Conservation (phyloP, 257 asterid species). For the Paraleonurus japonicus region DNA sequence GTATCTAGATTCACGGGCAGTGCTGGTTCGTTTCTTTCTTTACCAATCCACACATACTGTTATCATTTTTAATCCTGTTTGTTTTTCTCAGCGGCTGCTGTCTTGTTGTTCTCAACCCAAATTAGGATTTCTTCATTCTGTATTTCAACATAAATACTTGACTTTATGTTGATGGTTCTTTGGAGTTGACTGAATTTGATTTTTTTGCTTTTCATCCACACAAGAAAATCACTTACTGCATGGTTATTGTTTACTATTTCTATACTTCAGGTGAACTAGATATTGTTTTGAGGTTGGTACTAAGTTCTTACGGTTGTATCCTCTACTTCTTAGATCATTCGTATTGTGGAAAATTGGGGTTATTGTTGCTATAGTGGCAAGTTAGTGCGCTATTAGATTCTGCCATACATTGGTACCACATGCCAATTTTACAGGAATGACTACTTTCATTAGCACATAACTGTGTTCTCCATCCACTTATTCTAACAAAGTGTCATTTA, state of each 20-base stretch:
- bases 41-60: not conserved
- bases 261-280: not conserved
- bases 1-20: constrained; percentile 95
- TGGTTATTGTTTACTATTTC: too few relatives aligned
- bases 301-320: not conserved
- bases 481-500: not conserved
- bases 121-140: constrained; percentile 8
- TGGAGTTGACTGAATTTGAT: not conserved
- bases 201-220: too few relatives aligned
- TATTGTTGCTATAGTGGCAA: constrained; percentile 5
- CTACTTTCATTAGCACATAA: not conserved
- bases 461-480: not conserved
- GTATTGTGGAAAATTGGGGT: not conserved
- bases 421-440: not conserved
- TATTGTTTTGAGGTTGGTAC: not conserved
- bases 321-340: not conserved
- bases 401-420: not conserved
- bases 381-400: not conserved
- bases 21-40: constrained; percentile 59
- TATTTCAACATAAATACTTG: constrained; percentile 2
- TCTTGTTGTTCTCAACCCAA: not conserved
- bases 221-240: too few relatives aligned
- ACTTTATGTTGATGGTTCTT: not conserved
- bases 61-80: not conserved
- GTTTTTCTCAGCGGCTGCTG: not conserved